Conservation (phyloP, 345 rosid species). For the Melaleuca alternifolia region DNA sequence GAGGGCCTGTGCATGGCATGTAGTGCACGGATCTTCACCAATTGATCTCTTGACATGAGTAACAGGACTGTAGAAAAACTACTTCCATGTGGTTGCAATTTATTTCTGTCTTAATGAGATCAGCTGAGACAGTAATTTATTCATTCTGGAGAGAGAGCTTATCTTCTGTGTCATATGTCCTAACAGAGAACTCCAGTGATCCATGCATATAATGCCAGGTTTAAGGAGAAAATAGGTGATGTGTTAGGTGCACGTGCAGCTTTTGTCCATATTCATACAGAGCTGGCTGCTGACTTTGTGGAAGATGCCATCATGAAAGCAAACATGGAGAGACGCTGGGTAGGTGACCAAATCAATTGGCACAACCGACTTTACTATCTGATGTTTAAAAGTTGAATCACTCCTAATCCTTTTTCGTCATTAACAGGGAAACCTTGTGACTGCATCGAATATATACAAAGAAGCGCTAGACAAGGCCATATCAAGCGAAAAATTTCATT, state of each 20-base stretch:
- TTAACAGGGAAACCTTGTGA: constrained; percentile 55
- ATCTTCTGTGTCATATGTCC: neutral
- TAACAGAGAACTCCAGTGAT: constrained; percentile 55
- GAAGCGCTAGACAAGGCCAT: constrained; percentile 54
- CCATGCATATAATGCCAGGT: constrained; percentile 66
- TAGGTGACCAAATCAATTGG: constrained; percentile 12
- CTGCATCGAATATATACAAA: constrained; percentile 49
- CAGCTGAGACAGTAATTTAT: neutral
- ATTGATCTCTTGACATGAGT: neutral
- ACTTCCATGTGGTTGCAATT: neutral
- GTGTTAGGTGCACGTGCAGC: constrained; percentile 51
- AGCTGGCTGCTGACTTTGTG: constrained; percentile 45
- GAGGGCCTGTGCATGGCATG: neutral
- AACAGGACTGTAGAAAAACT: neutral
- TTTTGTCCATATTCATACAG: constrained; percentile 29
- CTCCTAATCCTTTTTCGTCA: neutral
- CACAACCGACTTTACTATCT: neutral
- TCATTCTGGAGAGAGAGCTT: neutral
- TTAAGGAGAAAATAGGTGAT: constrained; percentile 65
- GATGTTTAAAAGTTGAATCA: neutral
- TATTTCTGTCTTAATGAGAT: neutral
- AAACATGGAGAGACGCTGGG: constrained; percentile 90
- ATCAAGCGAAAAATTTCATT: constrained; percentile 21
- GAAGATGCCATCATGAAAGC: constrained; percentile 54
- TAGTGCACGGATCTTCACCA: neutral